Percentiles rank a stretch among this genome's conserved stretches.
Conservation (phyloP, 2,329 filamentous ascomycete genomes). For the Fonsecaea erecta region DNA sequence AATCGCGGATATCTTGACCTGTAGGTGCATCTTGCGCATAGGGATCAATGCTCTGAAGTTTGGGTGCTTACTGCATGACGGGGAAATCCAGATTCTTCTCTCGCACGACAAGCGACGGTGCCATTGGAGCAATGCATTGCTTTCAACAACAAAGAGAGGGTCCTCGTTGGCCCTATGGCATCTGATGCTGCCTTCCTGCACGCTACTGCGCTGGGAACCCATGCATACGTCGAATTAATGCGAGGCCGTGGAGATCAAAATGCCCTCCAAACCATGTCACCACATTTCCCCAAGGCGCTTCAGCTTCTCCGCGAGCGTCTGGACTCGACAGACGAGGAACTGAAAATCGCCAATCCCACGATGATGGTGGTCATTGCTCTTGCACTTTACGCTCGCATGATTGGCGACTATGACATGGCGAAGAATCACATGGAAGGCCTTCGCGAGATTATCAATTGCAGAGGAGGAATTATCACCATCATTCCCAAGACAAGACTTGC, state of each 20-base stretch:
- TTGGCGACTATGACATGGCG: constrained; percentile 40
- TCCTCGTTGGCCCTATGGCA: constrained; percentile 42
- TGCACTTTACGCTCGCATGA: constrained; percentile 41
- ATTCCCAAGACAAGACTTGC: constrained; percentile 43
- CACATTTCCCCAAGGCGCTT: constrained; percentile 41
- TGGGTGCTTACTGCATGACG: not conserved
- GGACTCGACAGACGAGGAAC: constrained; percentile 11
- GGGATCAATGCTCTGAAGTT: not conserved
- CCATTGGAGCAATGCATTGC: constrained; percentile 42
- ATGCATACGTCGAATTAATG: constrained; percentile 42
- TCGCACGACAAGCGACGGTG: constrained; percentile 43
- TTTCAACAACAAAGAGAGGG: constrained; percentile 38
- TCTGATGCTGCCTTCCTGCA: constrained; percentile 46
- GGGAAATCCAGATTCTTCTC: constrained; percentile 40
- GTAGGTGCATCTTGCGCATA: constrained; percentile 34
- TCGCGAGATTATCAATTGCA: constrained; percentile 45
- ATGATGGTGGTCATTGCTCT: constrained; percentile 43
- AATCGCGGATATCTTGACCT: constrained; percentile 40
- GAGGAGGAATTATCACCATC: constrained; percentile 45
- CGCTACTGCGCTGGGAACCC: constrained; percentile 43
- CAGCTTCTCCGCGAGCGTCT: constrained; percentile 42
- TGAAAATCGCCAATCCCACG: constrained; percentile 41
- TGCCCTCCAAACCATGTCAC: constrained; percentile 18
- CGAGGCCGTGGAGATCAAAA: constrained; percentile 14
- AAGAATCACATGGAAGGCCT: constrained; percentile 47